Evolutionary conservation across 495 filamentous ascomycete species (phyloP), one percentile per base, ranked within the genome.

Genomic region (Podospora australis): DNA sequence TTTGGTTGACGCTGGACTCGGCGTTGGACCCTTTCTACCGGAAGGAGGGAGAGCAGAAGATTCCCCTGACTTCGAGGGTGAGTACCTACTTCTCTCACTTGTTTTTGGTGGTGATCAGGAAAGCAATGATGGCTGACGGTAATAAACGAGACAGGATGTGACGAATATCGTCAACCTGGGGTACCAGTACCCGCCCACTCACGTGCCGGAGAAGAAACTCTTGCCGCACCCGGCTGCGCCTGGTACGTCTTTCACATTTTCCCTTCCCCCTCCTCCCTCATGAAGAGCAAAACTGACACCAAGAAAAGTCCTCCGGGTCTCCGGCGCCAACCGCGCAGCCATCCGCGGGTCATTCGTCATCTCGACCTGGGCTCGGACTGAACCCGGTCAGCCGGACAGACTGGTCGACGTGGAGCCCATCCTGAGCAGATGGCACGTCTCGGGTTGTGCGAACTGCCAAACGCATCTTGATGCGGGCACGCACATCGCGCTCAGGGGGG

Each of bases 331-430:
- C 47, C 53, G 57, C n/a, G 36, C 29, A n/a, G n/a, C 40, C 41
- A 46, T 53, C 48, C 6, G 14, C 22, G 57, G 54, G 3, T 49
- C 55, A 10, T 58, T 58, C 28, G 48, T 58, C 32, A 47, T 58
- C 23, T 41, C 50, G 13, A 53, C 44, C 1, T 52, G 34, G 34
- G 34, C 34, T 16, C 5, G 16, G 14, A 14, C 5, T 8, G 16
- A 38, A 5, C 5, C 5, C 16, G 16, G 6, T 6, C 7, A 7
- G 7, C 9, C 9, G 5, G 11, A 38, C 11, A 19, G 9, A 6
- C 34, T 38, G 7, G 7, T 19, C 34, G 14, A 19, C 5, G 34
- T 38, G 34, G 7, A 38, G 14, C 11, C 34, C 16, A 14, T 38
- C 7, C 16, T 38, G 34, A 38, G 34, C 34, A 38, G 34, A 38